Evolutionary conservation across 2,329 filamentous ascomycete species (phyloP), one percentile per base, ranked within the genome.

Genomic region (Gliomastix tumulicola): DNA sequence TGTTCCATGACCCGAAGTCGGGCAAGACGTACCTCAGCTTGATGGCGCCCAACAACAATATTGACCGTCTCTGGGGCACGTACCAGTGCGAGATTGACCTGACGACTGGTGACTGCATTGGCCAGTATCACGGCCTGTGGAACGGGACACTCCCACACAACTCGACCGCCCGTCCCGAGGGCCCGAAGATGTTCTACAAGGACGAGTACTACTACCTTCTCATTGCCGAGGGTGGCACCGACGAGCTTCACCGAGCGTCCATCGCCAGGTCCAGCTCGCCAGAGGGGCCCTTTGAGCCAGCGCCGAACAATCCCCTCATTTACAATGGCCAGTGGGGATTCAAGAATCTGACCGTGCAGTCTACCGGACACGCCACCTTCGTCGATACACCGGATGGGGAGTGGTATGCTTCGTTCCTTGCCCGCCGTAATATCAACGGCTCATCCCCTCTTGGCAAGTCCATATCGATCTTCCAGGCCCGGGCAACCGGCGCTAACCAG

Each of bases 171-270:
- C 37, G 46, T 8, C 45, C 45, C 4, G 47, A 48, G 31, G 46
- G 43, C 0, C 65, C 67, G 3, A 65, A 70, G 35, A 53, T 70
- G 25, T 28, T 28, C 13, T 65, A 63, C 44, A 63, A 61, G 41
- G 21, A 58, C 46, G 57, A 51, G 2, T 69, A 56, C 30, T 72
- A 67, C 42, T 74, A 71, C 38, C 56, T 73, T 10, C 55, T 70
- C 34, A 66, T 65, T 2, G 66, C 68, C 0, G 67, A 73, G 42
- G 70, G 68, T 0, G 70, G 69, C 2, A 72, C 69, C 3, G 55
- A 50, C 25, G 50, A 47, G 1, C 46, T 57, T 16, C 67, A 71
- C 36, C 54, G 55, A 31, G 51, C 64, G 21, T 65, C 59, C 4
- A 65, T 71, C 21, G 65, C 67, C 0, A 56, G 66, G 5, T 57